A percentile compares a stretch with the other conserved stretches of the same genome.
Evolutionary conservation across 2,329 filamentous ascomycete species (phyloP).

Genomic region (Talaromyces sp.): DNA sequence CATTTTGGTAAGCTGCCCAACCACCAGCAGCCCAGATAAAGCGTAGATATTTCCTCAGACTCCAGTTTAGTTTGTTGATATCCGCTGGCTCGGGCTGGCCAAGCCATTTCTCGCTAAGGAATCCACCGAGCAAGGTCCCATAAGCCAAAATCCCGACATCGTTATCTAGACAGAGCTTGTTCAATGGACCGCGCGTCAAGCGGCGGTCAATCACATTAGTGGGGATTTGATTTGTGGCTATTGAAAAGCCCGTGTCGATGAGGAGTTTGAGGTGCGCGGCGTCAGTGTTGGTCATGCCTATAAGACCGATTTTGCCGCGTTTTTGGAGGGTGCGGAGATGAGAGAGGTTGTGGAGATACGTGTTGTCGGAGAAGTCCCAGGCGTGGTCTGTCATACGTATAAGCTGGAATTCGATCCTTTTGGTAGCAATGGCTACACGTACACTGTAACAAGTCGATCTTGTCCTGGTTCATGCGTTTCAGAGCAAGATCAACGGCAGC

Average conservation of each 20-base stretch:
- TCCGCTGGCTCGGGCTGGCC: neutral
- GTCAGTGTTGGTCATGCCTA: conserved; percentile 3
- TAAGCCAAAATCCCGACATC: neutral
- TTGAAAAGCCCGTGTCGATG: neutral
- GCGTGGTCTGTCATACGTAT: neutral
- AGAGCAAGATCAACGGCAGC: neutral
- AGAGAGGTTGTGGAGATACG: neutral
- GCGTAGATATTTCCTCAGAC: conserved; percentile 1
- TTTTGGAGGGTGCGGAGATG: neutral
- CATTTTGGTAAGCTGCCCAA: neutral
- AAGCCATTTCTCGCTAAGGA: neutral
- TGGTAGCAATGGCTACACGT: neutral
- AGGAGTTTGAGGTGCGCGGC: conserved; percentile 4
- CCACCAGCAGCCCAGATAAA: conserved; percentile 5
- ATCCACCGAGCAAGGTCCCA: neutral
- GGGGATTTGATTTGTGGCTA: conserved; percentile 3
- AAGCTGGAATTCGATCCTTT: too few species aligned
- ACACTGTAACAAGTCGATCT: conserved; percentile 3
- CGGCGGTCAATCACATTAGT: neutral
- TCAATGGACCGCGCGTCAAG: neutral
- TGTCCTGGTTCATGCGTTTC: conserved; percentile 2
- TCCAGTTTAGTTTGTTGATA: neutral
- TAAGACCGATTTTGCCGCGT: conserved; percentile 1
- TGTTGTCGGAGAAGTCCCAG: neutral
- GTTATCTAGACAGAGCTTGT: neutral